Percentiles rank a stretch among this genome's conserved stretches.
Evolutionary conservation across 176 grass and related monocot species (phyloP).

Genomic region (Hyparrhenia diplandra): DNA sequence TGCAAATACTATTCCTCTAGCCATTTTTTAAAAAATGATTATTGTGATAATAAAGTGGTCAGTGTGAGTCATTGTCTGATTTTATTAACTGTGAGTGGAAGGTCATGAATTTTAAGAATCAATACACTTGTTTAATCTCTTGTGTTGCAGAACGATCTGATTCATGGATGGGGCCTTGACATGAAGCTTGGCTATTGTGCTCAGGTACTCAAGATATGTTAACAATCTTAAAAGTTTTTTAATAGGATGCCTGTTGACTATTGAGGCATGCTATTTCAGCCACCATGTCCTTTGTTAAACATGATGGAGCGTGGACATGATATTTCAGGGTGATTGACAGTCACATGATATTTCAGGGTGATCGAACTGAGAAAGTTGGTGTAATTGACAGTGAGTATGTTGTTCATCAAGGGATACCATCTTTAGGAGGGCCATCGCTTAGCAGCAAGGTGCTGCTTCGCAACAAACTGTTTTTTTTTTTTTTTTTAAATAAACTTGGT

Average conservation of each 20-base stretch:
- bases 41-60: constrained; percentile 1
- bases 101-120: not conserved
- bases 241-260: not conserved
- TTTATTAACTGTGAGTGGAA: not conserved
- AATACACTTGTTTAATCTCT: not conserved
- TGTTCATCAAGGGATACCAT: constrained; percentile 94
- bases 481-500: not conserved
- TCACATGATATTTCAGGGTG: constrained; percentile 66
- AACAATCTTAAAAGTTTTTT: not conserved
- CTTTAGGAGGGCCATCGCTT: constrained; percentile 82
- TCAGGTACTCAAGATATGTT: constrained; percentile 52
- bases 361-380: constrained; percentile 91
- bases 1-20: constrained; percentile 16
- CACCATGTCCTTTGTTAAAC: not conserved
- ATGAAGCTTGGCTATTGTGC: constrained; percentile 98
- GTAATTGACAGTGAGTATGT: constrained; percentile 96
- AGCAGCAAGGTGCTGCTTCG: constrained; percentile 49
- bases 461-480: not conserved
- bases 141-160: constrained; percentile 72
- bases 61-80: not conserved
- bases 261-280: constrained; percentile 3
- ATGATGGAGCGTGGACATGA: not conserved
- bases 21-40: not conserved
- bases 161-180: constrained; percentile 99
- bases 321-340: constrained; percentile 61